phyloP scores from a whole-genome alignment of 202 grass and related monocot species.

The Setaria viridis region DNA sequence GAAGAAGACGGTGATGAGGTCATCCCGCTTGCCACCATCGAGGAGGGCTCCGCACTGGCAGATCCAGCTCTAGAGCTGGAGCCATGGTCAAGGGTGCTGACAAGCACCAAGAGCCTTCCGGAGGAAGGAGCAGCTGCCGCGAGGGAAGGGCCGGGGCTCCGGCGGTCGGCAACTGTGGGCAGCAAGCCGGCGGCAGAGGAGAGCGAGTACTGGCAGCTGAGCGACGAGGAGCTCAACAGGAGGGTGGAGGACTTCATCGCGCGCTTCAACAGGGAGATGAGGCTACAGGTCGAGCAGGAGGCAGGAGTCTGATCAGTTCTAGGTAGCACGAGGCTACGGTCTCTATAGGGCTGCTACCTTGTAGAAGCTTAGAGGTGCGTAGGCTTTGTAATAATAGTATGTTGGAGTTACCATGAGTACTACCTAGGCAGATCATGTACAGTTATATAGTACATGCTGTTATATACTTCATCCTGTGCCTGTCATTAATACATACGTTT shows the following conservation, averaged over 20 bases:
- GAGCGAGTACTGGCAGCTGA: constrained; percentile 52
- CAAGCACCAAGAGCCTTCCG: neutral
- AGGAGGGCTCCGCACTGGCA: neutral
- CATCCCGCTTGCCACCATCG: neutral
- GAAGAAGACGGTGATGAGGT: neutral
- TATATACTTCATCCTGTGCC: no score
- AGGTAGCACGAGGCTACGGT: neutral
- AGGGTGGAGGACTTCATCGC: constrained; percentile 77
- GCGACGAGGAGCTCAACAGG: constrained; percentile 69
- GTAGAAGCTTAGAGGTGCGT: neutral
- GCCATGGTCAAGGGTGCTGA: neutral
- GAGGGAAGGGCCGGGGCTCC: neutral
- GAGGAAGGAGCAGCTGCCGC: neutral
- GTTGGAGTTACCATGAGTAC: no score
- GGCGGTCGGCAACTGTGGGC: constrained; percentile 17
- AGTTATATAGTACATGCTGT: no score
- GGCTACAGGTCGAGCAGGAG: constrained; percentile 49
- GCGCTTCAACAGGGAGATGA: constrained; percentile 65
- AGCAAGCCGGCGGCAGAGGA: constrained; percentile 23
- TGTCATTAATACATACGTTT: no score
- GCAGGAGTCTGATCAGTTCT: constrained; percentile 19
- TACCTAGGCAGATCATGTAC: no score
- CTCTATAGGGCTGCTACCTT: no score
- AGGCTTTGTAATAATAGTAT: neutral
- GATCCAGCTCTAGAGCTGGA: neutral